These are phyloP conservation scores for Neonectria sp. DNA, from an alignment of 2,329 filamentous ascomycete genomes.

Conservation along the genomic window DNA sequence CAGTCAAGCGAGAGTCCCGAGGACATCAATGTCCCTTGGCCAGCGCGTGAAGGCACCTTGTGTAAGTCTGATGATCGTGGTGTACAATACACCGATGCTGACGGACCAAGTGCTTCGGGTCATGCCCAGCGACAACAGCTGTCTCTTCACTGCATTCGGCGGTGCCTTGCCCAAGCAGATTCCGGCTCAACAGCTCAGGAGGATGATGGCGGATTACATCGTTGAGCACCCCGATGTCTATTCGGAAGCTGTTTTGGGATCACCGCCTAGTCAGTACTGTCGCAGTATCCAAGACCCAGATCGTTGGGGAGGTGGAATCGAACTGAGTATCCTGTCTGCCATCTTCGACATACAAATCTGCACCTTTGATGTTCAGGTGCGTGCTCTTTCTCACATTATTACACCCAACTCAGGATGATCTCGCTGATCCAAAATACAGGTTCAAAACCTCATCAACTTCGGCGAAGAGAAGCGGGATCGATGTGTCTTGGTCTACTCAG, in stretches of 20 bases:
- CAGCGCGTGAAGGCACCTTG: slow-evolving; percentile 65
- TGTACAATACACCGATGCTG: slow-evolving; percentile 5
- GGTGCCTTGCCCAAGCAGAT: slow-evolving; percentile 77
- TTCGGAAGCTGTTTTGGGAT: slow-evolving; percentile 82
- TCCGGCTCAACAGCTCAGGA: slow-evolving; percentile 73
- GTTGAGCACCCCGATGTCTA: slow-evolving; percentile 81
- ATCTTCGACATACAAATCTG: slow-evolving; percentile 90
- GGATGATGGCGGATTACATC: slow-evolving; percentile 85
- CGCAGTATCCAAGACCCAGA: slow-evolving; percentile 84
- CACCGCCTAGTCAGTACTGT: slow-evolving; percentile 82
- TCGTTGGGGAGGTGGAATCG: slow-evolving; percentile 93
- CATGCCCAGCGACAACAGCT: slow-evolving; percentile 97
- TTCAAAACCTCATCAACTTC: slow-evolving; percentile 68
- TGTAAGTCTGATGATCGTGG: slow-evolving; percentile 52
- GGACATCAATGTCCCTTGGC: slow-evolving; percentile 63
- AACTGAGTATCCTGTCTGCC: slow-evolving; percentile 86
- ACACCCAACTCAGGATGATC: neutral
- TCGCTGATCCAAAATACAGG: slow-evolving; percentile 37
- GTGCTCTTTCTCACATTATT: slow-evolving; percentile 9
- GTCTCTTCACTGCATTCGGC: slow-evolving; percentile 91
- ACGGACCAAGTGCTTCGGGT: slow-evolving; percentile 80
- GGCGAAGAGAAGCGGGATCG: slow-evolving; percentile 80
- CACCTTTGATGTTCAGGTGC: slow-evolving; percentile 81
- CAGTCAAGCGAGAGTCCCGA: slow-evolving; percentile 43
- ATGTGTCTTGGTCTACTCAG: slow-evolving; percentile 89